These are phyloP conservation scores for Gossypium davidsonii DNA, from an alignment of 441 rosid species.

Conservation along the genomic window DNA sequence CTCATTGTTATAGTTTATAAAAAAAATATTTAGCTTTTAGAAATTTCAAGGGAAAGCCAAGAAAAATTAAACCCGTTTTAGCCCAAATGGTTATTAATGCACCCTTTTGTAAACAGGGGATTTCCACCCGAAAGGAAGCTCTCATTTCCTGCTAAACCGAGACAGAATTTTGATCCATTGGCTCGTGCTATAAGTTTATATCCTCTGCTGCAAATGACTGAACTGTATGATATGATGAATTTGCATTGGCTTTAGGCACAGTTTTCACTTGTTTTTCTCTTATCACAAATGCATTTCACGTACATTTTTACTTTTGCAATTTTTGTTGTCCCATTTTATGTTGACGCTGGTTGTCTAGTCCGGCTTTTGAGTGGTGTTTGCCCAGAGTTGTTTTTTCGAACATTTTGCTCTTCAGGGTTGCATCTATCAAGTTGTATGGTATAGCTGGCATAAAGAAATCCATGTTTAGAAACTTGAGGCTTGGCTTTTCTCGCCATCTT, in stretches of 20 bases:
- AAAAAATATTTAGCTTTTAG: not conserved
- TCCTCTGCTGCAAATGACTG: not conserved
- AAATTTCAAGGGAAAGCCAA: not conserved
- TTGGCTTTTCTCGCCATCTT: constrained; percentile 1
- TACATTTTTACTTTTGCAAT: not conserved
- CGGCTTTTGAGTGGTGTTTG: not conserved
- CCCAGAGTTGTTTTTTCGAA: not conserved
- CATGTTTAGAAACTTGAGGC: not conserved
- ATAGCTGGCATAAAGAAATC: not conserved
- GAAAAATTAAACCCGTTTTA: not conserved
- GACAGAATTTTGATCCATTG: constrained; percentile 6
- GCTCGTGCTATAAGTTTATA: not conserved
- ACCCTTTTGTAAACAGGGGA: not conserved
- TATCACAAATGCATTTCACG: constrained; percentile 3
- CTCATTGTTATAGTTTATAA: not conserved
- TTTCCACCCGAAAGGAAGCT: not conserved
- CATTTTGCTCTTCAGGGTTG: not conserved
- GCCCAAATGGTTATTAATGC: not conserved
- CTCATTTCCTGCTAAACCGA: not conserved
- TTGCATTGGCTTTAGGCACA: not conserved
- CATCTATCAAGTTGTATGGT: not conserved
- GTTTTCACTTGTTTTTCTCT: not conserved
- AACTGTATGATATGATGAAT: not conserved
- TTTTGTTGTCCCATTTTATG: not conserved
- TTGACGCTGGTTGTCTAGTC: not conserved